Base-by-base conservation (phyloP, 225 moss, liverwort and hornwort genomes). In the Pseudoscleropodium purum region DNA sequence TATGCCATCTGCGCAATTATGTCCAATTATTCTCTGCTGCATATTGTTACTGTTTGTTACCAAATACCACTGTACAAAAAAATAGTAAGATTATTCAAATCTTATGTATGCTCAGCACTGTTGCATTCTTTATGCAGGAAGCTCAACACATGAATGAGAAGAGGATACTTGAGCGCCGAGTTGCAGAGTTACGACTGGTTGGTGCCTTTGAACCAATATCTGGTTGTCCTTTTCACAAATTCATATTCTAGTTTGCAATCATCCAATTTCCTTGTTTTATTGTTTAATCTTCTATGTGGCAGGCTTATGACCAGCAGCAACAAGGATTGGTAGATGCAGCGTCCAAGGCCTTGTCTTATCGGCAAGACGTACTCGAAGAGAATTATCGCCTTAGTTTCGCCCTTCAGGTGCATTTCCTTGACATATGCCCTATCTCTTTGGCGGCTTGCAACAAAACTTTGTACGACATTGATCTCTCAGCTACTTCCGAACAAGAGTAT, bases 251-350 rank as follows among this genome's bases (percentile, higher is more conserved):
- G 57, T 85, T 52, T 85, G 54, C 61, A 39, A 62, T 68, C 89
- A 31, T 84, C 30, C 64, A 39, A 43, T 36, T 86, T 51, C 30
- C 45, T 86, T 82, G 31, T 76, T 86, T 66, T 37, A 64, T 72
- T 72, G 64, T 70, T 87, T 64, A n/a, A 29, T 75, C 51, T 84
- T 85, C 29, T 41, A 60, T 91, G 49, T 74, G 81, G 57, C 91
- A 97, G 96, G 98, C 97, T 82, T 94, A 95, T 92, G 98, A 98
- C 89, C 98, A 98, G 93, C 98, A 98, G 89, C 97, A 98, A 91
- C 97, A 97, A 90, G 97, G 95, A 73, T 93, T 98, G 70, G 94
- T 98, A 81, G 97, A 98, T 92, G 98, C 98, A 85, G 95, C 98
- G 83, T 98, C 97, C 64, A 97, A 98, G 88, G 97, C 98, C 64